Conservation (phyloP, 2,329 filamentous ascomycete species). For the Exophiala sp. region DNA sequence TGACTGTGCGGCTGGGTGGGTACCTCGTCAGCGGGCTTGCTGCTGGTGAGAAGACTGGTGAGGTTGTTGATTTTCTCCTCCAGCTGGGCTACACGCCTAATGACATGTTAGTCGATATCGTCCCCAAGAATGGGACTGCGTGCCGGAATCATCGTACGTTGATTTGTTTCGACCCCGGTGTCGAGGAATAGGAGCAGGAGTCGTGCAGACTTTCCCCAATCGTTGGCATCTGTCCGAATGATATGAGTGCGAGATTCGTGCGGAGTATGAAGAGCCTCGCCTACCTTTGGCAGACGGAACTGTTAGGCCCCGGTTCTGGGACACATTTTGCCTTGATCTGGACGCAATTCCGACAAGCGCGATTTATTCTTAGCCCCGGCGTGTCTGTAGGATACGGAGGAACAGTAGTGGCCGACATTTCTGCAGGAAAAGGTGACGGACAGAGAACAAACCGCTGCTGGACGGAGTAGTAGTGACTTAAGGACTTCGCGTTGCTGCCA, state of each 20-base stretch:
- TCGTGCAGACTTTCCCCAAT: constrained; percentile 18
- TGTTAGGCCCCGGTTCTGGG: constrained; percentile 6
- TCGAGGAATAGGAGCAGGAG: constrained; percentile 15
- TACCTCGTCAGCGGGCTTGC: neutral
- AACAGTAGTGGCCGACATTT: neutral
- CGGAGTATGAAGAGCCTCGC: neutral
- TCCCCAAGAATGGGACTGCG: neutral
- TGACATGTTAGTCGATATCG: neutral
- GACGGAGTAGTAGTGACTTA: too few relatives aligned
- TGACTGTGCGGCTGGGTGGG: neutral
- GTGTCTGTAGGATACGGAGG: constrained; percentile 10
- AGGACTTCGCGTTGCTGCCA: too few relatives aligned
- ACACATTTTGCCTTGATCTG: constrained; percentile 23
- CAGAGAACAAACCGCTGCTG: too few relatives aligned
- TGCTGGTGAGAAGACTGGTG: constrained; percentile 5
- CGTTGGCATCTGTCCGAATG: constrained; percentile 13
- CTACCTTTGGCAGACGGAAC: constrained; percentile 11
- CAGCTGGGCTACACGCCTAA: constrained; percentile 9
- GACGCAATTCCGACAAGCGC: constrained; percentile 18
- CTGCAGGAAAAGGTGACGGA: neutral
- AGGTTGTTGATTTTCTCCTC: constrained; percentile 14
- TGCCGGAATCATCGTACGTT: neutral
- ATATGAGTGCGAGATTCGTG: neutral
- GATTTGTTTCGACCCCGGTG: constrained; percentile 10
- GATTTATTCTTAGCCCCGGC: constrained; percentile 15